Base-by-base conservation (phyloP, 1,284 basidiomycete species). In the Apiotrichum sp. region DNA sequence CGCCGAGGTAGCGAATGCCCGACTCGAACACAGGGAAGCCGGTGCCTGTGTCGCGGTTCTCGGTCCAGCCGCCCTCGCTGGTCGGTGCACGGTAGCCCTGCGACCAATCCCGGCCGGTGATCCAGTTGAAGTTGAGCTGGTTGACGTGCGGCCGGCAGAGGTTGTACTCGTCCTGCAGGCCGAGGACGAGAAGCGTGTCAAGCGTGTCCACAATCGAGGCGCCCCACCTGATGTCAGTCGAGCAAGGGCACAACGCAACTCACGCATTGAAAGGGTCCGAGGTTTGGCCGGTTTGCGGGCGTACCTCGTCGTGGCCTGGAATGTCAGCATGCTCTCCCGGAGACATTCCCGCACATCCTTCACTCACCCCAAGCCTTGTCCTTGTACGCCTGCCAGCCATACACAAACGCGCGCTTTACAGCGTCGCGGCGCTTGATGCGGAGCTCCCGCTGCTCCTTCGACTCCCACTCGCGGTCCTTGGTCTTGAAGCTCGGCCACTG, bases 141-240 rank as follows among this genome's bases (percentile, higher is more conserved):
- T 82, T 78, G 32, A 96, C 81, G 57, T 87, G 79, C n/a, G 82
- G 77, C 3, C 93, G 76, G 3, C 88, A 89, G 3, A 84, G 80
- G 31, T 79, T 72, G 73, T 88, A 95, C 70, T 95, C 88, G 11
- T 84, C 81, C n/a, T 84, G 75, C 10, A 96, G 80, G 31, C 81
- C 86, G 87, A 97, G 88, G 51, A 97, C 77, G 33, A 89, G 80
- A 77, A 97, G 85, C 0, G 93, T 96, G 70, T 95, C 91, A 14
- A 97, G 81, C 3, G 87, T 83, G 66, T 91, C 89, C 58, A 89
- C 81, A 52, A 85, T 81, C 1, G 87, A 86, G 0, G 93, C 86
- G 11, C 89, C 90, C 92, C 93, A 96, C 7, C 88, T 76, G 62
- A 22, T 22, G 22, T 22, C 22, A 22, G 22, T 22, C 22, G 22